Percentiles rank a stretch among this genome's conserved stretches.
Conservation (phyloP, 257 asterid genomes). For the Solanum microdontum region DNA sequence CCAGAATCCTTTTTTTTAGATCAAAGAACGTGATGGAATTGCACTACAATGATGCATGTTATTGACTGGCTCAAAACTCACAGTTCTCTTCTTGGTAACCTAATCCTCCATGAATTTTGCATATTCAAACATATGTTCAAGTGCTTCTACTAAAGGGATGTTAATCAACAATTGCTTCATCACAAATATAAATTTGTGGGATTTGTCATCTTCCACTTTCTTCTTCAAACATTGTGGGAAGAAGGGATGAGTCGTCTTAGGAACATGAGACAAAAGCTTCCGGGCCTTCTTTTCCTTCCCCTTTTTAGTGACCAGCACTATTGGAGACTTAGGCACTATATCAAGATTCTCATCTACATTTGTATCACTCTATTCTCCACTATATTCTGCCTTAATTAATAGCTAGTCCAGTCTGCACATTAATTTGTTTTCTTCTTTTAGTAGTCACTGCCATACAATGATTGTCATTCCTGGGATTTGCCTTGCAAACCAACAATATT, state of each 20-base stretch:
- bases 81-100: not conserved
- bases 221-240: not conserved
- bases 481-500: not conserved
- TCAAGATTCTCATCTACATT: not conserved
- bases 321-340: not conserved
- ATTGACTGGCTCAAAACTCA: no score
- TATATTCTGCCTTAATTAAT: no score
- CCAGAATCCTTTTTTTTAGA: no score
- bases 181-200: not conserved
- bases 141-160: not conserved
- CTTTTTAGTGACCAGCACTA: no score
- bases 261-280: not conserved
- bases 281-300: not conserved
- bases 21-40: not conserved
- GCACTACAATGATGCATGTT: not conserved
- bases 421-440: no score
- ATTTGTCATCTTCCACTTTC: not conserved
- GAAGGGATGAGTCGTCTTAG: not conserved
- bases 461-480: not conserved
- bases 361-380: not conserved
- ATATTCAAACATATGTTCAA: no score
- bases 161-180: not conserved
- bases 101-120: not conserved
- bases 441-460: not conserved
- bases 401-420: no score